Base-by-base conservation (phyloP, 2,329 filamentous ascomycete species). In the Ceratocystis destructans region DNA sequence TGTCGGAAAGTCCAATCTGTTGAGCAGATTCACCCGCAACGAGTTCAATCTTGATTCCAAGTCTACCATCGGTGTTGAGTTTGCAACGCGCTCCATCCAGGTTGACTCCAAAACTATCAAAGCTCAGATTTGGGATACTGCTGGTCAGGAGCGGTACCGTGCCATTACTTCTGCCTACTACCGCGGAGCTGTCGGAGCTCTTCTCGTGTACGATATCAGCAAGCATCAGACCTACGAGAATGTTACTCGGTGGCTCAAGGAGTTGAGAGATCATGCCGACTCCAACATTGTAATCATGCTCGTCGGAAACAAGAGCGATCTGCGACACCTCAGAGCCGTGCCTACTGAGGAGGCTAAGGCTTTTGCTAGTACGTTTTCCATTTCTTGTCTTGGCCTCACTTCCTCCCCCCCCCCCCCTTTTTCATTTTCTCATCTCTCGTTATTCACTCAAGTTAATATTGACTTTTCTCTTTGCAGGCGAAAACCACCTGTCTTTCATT, bases 31-130 rank as follows among this genome's bases (percentile, higher is more conserved):
- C 85, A 97, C 94, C 73, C 91, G 94, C 77, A 97, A 99, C 79
- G 94, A 99, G 80, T 99, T 99, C 88, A 97, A 97, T 80, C 85
- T 97, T 71, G 94, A 99, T 80, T 96, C 93, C 77, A 97, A 99
- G 86, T 97, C 94, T 70, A 99, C 94, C 73, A 99, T 99, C 79
- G 94, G 94, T 74, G 94, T 99, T 77, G 94, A 99, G 80, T 99
- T 99, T 77, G 94, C 95, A 73, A 99, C 94, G 72, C 87, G 94
- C 70, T 96, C 91, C 72, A 99, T 99, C 76, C 93, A 97, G 79
- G 94, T 99, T 74, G 94, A 99, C 79, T 89, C 89, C 75, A 99
- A 99, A 85, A 99, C 94, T 70, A 99, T 99, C 86, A 99, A 99
- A 84, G 94, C 94, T 73, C 94, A 99, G 82, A 99, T 99, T 74